Evolutionary conservation across 2,329 filamentous ascomycete species (phyloP).

Genomic region (Xylariaceae sp.): DNA sequence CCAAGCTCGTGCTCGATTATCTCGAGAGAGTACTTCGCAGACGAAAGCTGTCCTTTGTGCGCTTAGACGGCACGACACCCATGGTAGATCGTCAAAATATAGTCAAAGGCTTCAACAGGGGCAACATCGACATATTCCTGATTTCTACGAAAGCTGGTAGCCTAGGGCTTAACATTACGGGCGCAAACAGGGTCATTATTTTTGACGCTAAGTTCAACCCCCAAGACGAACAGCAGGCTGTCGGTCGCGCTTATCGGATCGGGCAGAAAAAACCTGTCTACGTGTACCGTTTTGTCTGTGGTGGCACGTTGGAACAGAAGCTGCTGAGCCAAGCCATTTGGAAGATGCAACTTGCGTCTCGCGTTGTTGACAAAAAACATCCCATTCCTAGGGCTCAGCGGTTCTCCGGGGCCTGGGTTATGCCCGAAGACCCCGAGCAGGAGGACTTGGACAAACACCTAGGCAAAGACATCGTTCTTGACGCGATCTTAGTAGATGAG

Average conservation of each 20-base stretch:
- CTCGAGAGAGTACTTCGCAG: conserved; percentile 63
- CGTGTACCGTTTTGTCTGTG: conserved; percentile 82
- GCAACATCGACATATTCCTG: conserved; percentile 67
- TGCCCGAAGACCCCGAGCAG: conserved; percentile 59
- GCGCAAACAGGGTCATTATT: conserved; percentile 85
- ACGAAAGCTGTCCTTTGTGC: conserved; percentile 55
- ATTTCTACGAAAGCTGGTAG: conserved; percentile 87
- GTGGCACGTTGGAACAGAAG: conserved; percentile 79
- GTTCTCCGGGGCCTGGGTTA: conserved; percentile 63
- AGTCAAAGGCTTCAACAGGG: conserved; percentile 73
- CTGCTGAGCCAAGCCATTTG: conserved; percentile 78
- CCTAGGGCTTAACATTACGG: conserved; percentile 81
- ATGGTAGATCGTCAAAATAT: conserved; percentile 65
- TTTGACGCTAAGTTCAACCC: conserved; percentile 87
- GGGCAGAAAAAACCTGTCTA: conserved; percentile 82
- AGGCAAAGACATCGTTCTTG: conserved; percentile 70
- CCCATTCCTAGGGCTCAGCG: conserved; percentile 70
- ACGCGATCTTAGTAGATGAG: conserved; percentile 48
- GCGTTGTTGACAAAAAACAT: conserved; percentile 85
- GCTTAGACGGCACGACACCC: conserved; percentile 72
- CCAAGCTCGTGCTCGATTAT: conserved; percentile 72
- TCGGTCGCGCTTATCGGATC: conserved; percentile 85
- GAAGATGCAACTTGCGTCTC: conserved; percentile 79
- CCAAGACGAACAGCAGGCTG: conserved; percentile 81
- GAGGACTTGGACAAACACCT: conserved; percentile 57